Evolutionary conservation across 441 rosid species (phyloP), one percentile per base, ranked within the genome.

Genomic region (Kokia cookei): DNA sequence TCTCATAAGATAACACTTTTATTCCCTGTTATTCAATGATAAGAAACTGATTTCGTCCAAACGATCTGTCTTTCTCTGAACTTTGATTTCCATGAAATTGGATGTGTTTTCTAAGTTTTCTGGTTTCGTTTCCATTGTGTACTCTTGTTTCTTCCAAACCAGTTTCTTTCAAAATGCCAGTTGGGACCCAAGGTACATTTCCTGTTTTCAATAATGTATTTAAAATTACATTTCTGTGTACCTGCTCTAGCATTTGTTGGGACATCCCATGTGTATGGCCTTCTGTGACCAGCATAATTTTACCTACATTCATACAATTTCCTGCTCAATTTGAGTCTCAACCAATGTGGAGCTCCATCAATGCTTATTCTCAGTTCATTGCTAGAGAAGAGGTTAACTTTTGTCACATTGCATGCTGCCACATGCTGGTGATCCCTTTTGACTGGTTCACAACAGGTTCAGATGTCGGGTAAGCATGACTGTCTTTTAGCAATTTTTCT

Each of bases 381-480:
- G 40, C 29, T 50, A 67, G 3, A 27, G 72, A 14, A 26, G 17
- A 26, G 2, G 7, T 22, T 32, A 51, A 22, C n/a, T 29, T 51
- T 50, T 2, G 27, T 29, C 27, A 4, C 42, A 27, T 4, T 24
- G 59, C 43, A 68, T 29, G 43, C 24, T 67, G 71, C 72, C 19
- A 27, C 15, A 67, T 48, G 42, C 45, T 29, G 42, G 72, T 9
- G 45, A 50, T 29, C 3, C 7, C 22, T 50, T 50, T 51, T 35
- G 17, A 68, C 45, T 50, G 27, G 26, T 27, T 32, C 15, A 35
- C 26, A 6, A n/a, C 17, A 9, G 48, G 7, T 37, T 50, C 59
- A 51, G 72, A 29, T 50, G 72, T 68, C 60, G 50, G 71, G 72
- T n/a, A 68, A 68, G 72, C 60, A 27, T 68, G 72, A 68, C 24